phyloP scores from a whole-genome alignment of 1,284 basidiomycete genomes.

The Sporisorium reilianum region DNA sequence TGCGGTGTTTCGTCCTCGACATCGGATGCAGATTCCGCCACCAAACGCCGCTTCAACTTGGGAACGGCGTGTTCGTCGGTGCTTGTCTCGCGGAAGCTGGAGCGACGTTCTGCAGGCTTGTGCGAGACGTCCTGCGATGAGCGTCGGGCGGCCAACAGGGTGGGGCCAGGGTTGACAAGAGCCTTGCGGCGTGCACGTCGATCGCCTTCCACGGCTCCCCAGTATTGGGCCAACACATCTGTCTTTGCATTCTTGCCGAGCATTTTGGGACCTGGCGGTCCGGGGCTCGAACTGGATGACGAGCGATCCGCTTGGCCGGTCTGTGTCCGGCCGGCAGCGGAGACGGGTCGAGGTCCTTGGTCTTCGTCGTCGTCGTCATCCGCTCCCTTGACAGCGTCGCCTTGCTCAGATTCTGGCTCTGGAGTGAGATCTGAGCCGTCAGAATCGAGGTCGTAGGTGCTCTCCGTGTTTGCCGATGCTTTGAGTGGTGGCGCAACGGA shows the following conservation, averaged over 20 bases:
- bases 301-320: constrained; percentile 21
- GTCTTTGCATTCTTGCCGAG: constrained; percentile 67
- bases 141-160: constrained; percentile 28
- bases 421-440: constrained; percentile 51
- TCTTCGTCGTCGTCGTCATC: constrained; percentile 43
- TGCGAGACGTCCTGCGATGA: constrained; percentile 29
- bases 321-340: constrained; percentile 23
- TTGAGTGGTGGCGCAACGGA: constrained; percentile 9
- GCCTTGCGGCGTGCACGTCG: constrained; percentile 51
- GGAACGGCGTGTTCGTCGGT: constrained; percentile 21
- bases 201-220: constrained; percentile 65
- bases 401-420: constrained; percentile 46
- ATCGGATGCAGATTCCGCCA: constrained; percentile 46
- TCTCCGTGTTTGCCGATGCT: not conserved
- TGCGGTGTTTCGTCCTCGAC: constrained; percentile 22
- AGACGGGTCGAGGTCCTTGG: constrained; percentile 21
- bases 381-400: constrained; percentile 18
- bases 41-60: constrained; percentile 37
- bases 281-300: constrained; percentile 45
- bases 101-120: constrained; percentile 32
- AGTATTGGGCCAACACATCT: constrained; percentile 65
- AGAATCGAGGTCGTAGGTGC: constrained; percentile 33
- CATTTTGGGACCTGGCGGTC: constrained; percentile 64
- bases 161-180: constrained; percentile 37
- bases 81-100: constrained; percentile 43